phyloP scores from a whole-genome alignment of 2,329 filamentous ascomycete genomes.

The Cercospora zeina region DNA sequence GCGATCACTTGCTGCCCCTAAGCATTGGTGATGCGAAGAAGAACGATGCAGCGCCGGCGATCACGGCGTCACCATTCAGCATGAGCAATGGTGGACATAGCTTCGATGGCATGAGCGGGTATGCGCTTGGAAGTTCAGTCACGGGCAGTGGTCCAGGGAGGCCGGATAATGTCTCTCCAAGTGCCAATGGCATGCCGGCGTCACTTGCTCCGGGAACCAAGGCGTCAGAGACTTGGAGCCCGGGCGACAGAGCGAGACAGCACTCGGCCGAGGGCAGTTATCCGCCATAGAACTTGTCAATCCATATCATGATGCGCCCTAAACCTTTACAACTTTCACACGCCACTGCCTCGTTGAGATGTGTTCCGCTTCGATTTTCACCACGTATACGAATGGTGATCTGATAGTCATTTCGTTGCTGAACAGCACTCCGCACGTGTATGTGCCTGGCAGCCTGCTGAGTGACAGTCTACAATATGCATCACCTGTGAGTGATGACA shows the following conservation, averaged over 20 bases:
- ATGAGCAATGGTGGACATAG: conserved; percentile 20
- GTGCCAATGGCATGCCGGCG: conserved; percentile 28
- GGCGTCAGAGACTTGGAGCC: conserved; percentile 80
- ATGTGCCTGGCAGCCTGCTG: background rate
- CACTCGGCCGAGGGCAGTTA: conserved; percentile 14
- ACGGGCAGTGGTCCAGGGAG: conserved; percentile 30
- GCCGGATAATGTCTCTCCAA: conserved; percentile 24
- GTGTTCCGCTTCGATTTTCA: background rate
- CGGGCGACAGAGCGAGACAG: conserved; percentile 42
- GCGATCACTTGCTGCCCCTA: conserved; percentile 67
- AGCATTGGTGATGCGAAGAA: conserved; percentile 40
- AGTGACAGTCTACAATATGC: background rate
- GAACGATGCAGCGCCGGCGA: conserved; percentile 35
- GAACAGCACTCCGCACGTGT: background rate
- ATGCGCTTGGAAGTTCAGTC: conserved; percentile 32
- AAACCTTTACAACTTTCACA: background rate
- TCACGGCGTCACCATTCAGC: conserved; percentile 29
- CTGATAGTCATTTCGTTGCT: background rate
- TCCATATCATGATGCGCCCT: background rate
- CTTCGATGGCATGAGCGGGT: conserved; percentile 36
- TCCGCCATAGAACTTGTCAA: background rate
- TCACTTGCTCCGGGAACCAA: conserved; percentile 73
- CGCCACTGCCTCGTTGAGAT: background rate
- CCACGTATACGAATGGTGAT: background rate
- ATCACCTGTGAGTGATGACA: background rate